Evolutionary conservation across 2,329 filamentous ascomycete genomes (phyloP), one percentile per base, ranked within the genome.

Genomic region (Fusarium neocosmosporiellum): DNA sequence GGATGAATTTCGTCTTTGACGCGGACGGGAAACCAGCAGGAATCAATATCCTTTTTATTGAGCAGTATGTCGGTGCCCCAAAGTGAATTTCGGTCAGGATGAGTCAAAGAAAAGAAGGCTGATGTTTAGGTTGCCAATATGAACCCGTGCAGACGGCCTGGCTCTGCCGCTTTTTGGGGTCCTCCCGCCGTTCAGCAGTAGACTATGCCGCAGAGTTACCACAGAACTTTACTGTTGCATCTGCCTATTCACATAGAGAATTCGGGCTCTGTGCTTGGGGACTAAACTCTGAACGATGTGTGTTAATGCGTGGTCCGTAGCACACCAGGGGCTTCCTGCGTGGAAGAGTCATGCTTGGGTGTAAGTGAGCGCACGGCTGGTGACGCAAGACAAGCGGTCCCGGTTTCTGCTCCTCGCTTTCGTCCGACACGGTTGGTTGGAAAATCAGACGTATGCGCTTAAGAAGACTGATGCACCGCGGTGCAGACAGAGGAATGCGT

Each of bases 261-360:
- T 54, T 57, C 55, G 59, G 63, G 50, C 37, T 63, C 11, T 20
- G 18, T 33, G 36, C 39, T 71, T 46, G 18, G 22, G 37, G 13
- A 39, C 33, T 61, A 57, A 59, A 62, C 20, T 70, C 58, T 59
- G 34, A 69, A 22, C 59, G 39, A 63, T 36, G 48, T 58, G 39
- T 41, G 27, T 57, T 39, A 24, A 62, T 41, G 53, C 61, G 33
- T n/a, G 54, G 55, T 27, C 34, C 34, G 54, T n/a, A 27, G 34
- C 34, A 36, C 34, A n/a, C 54, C 54, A 36, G 54, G 50, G 36
- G 24, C 69, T 36, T 70, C 22, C 46, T 54, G 24, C 31, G 33
- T 14, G 18, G 48, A 18, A 27, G 46, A 55, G 24, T 29, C 39
- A 46, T 70, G 46, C 33, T 53, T 50, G 41, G 31, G 66, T 67